phyloP scores from a whole-genome alignment of 345 rosid genomes.

The Mallotus nudiflorus region DNA sequence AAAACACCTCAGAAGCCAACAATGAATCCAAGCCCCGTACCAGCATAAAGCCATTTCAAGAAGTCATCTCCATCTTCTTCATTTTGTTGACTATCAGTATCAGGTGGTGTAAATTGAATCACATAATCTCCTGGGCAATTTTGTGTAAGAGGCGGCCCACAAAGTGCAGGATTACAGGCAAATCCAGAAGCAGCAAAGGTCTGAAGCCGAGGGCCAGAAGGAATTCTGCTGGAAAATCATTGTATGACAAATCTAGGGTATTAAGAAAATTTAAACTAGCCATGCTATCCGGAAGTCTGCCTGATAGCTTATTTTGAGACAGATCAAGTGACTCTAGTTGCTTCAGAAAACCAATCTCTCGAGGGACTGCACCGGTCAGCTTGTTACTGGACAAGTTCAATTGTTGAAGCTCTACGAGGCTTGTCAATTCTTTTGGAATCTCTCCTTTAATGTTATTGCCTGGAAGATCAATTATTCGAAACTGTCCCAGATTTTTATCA shows the following conservation, averaged over 20 bases:
- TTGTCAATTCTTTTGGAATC: background rate
- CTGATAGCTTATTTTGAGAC: background rate
- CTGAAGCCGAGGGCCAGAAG: slow-evolving; percentile 11
- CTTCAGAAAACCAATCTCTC: background rate
- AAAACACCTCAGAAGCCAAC: background rate
- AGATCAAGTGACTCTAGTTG: background rate
- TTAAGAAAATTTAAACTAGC: background rate
- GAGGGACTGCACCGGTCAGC: background rate
- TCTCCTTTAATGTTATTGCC: background rate
- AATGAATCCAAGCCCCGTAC: background rate
- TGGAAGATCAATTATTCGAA: background rate
- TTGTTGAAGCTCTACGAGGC: background rate
- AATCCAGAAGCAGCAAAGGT: background rate
- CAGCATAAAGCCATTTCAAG: background rate
- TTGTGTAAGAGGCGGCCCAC: background rate
- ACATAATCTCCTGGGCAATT: background rate
- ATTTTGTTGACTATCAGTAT: too few relatives aligned
- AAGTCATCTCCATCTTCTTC: background rate
- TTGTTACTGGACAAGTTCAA: too few relatives aligned
- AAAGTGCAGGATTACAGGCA: background rate
- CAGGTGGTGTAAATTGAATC: too few relatives aligned
- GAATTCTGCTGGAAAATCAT: slow-evolving; percentile 4
- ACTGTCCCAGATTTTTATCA: too few relatives aligned
- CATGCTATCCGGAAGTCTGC: background rate
- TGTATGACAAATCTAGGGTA: slow-evolving; percentile 10